Conservation (phyloP, 805 yeast genomes). For the Saccharomycopsis sp. region DNA sequence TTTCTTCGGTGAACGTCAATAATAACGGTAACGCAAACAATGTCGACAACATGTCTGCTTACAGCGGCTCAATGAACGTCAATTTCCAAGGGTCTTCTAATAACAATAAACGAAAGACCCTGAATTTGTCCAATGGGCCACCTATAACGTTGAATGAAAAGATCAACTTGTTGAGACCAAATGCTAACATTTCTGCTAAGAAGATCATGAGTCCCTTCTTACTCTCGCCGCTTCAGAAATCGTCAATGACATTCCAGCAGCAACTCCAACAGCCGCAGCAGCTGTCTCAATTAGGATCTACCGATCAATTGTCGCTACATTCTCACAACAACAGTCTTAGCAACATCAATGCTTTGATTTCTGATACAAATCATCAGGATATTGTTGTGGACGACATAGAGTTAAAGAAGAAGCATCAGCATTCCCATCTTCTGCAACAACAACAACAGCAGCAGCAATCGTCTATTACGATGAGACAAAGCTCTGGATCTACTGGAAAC, state of each 20-base stretch:
- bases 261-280: not conserved
- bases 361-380: slow-evolving; percentile 6
- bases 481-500: not conserved
- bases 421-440: not conserved
- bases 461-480: not conserved
- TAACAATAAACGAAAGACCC: not conserved
- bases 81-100: not conserved
- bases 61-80: not conserved
- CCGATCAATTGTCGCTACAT: not conserved
- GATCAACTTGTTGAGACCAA: slow-evolving; percentile 18
- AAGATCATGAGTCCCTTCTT: slow-evolving; percentile 1
- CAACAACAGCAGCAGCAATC: not conserved
- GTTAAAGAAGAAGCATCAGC: not conserved
- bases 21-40: not conserved
- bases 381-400: slow-evolving; percentile 15
- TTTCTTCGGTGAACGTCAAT: not conserved
- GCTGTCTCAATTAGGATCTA: not conserved
- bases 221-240: not conserved
- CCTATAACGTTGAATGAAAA: slow-evolving; percentile 20
- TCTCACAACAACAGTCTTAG: slow-evolving; percentile 17
- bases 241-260: not conserved
- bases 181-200: not conserved
- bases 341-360: slow-evolving; percentile 14
- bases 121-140: slow-evolving; percentile 17
- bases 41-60: not conserved